These are phyloP conservation scores for Zarea fungicola DNA, from an alignment of 2,329 filamentous ascomycete species.

Conservation along the genomic window DNA sequence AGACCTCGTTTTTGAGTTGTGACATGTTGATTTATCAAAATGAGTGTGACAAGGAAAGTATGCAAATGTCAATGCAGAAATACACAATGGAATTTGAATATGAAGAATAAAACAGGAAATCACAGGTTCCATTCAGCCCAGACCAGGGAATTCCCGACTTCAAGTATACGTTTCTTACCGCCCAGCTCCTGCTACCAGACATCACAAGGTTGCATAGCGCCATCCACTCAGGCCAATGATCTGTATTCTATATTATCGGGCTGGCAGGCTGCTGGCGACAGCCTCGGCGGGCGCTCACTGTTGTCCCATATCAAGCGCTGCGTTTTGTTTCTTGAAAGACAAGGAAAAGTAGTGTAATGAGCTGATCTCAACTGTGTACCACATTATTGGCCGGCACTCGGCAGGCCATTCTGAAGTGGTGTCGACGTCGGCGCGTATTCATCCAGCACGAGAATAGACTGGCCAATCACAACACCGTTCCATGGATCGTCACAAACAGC, in stretches of 20 bases:
- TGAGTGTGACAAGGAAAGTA: not conserved
- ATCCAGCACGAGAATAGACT: not conserved
- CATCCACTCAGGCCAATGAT: not conserved
- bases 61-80: not conserved
- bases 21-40: constrained; percentile 23
- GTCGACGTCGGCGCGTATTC: constrained; percentile 4
- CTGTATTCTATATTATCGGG: not conserved
- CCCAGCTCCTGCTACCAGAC: not conserved
- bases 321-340: not conserved
- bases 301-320: not conserved
- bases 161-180: constrained; percentile 11
- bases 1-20: constrained; percentile 35
- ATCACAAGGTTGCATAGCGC: not conserved
- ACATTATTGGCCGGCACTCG: not conserved
- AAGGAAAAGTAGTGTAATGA: not conserved
- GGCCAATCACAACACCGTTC: constrained; percentile 2
- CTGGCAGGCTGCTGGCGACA: too few species aligned
- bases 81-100: not conserved
- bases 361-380: not conserved
- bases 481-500: not conserved
- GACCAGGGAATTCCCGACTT: not conserved
- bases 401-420: not conserved
- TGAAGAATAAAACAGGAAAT: not conserved
- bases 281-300: not conserved
- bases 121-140: not conserved